Base-by-base conservation (phyloP, 2,329 filamentous ascomycete genomes). In the Phoma herbarum region DNA sequence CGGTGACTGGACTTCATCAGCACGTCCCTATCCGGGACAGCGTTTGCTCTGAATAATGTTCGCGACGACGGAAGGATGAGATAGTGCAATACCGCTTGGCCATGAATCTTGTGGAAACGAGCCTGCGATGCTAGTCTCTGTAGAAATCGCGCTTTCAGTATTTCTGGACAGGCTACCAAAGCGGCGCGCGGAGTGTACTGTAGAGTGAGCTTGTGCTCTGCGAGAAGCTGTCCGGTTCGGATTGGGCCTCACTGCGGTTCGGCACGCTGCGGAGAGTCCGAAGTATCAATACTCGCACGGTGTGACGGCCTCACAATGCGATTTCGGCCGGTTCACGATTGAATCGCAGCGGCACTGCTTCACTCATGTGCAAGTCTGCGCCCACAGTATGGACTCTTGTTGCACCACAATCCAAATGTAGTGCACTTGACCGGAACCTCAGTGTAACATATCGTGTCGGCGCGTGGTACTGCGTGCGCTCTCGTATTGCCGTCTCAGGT, bases 241-340 rank as follows among this genome's bases (percentile, higher is more conserved):
- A 10, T 37, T 44, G 46, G 23, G 31, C 16, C 25, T n/a, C 47
- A 49, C 6, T 41, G 20, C 37, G 31, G 10, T 50, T 50, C 53
- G 53, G 53, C n/a, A n/a, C n/a, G n/a, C 31, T 56, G 53, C 53
- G 53, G 53, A 50, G 53, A 56, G 53, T 33, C 53, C 53, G 53
- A 56, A 50, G 18, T 16, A 20, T 55, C 42, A 12, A 29, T 20
- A 29, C 18, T 12, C 31, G 37, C 44, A 44, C 33, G 11, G 37
- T 29, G 18, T 39, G 20, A 39, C 20, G 37, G 37, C 37, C 37
- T 41, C 33, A 29, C 20, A 26, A 16, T 28, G 12, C 37, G 9
- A 35, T 9, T 16, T 28, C 12, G 20, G 11, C n/a, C 16, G 42
- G n/a, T 41, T 18, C 25, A 22, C n/a, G 25, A 18, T 2, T 20